Evolutionary conservation across 1,139 yeast species (phyloP).

Genomic region (Zygosaccharomyces sapae): DNA sequence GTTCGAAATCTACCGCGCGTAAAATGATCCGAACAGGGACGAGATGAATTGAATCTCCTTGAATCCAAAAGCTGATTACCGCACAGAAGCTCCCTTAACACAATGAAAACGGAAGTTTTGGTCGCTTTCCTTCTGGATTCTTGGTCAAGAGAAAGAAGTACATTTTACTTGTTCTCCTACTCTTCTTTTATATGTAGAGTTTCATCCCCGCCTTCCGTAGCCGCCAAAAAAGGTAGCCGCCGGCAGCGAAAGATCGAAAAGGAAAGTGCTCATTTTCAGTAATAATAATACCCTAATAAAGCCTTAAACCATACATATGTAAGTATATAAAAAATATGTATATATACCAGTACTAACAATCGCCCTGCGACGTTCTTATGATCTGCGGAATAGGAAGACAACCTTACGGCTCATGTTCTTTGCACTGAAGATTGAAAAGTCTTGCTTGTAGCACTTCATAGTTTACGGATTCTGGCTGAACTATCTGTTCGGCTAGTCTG

Average conservation of each 20-base stretch:
- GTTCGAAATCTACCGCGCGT: too few relatives aligned
- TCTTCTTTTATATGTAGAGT: not conserved
- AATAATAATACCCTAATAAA: too few relatives aligned
- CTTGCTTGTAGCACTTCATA: conserved; percentile 5
- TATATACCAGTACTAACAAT: not conserved
- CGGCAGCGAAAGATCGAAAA: too few relatives aligned
- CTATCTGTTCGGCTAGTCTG: not conserved
- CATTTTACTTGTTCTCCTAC: not conserved
- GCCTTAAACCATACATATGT: not conserved
- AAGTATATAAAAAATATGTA: not conserved
- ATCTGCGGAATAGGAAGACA: not conserved
- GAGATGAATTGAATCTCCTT: too few relatives aligned
- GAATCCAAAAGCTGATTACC: too few relatives aligned
- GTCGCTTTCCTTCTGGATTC: not conserved
- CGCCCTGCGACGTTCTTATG: not conserved
- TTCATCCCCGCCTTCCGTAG: not conserved
- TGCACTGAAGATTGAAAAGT: not conserved
- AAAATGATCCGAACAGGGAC: too few relatives aligned
- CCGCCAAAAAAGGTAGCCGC: not conserved
- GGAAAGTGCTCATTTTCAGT: too few relatives aligned
- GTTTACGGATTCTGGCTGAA: not conserved
- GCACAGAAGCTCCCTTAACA: too few relatives aligned
- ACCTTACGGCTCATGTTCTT: conserved; percentile 3
- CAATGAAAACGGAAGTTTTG: too few relatives aligned
- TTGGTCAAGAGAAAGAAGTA: not conserved